Evolutionary conservation across 495 filamentous ascomycete genomes (phyloP).

Genomic region (Neurospora terricola): DNA sequence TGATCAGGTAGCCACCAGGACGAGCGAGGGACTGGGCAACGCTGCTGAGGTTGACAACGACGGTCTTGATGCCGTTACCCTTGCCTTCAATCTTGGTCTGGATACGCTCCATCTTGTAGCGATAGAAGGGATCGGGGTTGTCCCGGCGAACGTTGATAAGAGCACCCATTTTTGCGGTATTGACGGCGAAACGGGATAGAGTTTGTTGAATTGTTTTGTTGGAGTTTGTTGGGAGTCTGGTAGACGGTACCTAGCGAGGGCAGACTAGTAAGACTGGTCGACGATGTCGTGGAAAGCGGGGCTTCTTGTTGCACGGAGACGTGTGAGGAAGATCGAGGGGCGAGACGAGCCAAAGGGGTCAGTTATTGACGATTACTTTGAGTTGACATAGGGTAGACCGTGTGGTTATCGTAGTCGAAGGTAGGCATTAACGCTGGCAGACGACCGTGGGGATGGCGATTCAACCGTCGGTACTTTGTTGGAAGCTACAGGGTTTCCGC

Average conservation of each 20-base stretch:
- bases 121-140: slow-evolving; percentile 97
- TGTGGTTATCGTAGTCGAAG: slow-evolving; percentile 30
- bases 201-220: not conserved
- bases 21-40: slow-evolving; percentile 88
- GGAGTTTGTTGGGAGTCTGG: slow-evolving; percentile 1
- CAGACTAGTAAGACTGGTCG: slow-evolving; percentile 20
- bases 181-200: slow-evolving; percentile 12
- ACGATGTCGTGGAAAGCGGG: slow-evolving; percentile 24
- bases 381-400: slow-evolving; percentile 41
- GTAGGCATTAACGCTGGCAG: slow-evolving; percentile 45
- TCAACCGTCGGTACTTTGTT: slow-evolving; percentile 84
- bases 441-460: slow-evolving; percentile 17
- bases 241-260: not conserved
- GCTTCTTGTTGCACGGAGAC: slow-evolving; percentile 35
- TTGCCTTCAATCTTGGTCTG: slow-evolving; percentile 99
- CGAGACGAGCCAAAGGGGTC: slow-evolving; percentile 30
- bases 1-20: slow-evolving; percentile 91
- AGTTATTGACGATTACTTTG: slow-evolving; percentile 36
- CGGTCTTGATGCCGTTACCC: slow-evolving; percentile 95
- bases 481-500: slow-evolving; percentile 78
- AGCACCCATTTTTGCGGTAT: slow-evolving; percentile 44
- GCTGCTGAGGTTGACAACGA: slow-evolving; percentile 93
- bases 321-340: slow-evolving; percentile 22
- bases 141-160: slow-evolving; percentile 95
- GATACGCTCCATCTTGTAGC: slow-evolving; percentile 99